These are phyloP conservation scores for Cyberlindnera subsufficiens DNA, from an alignment of 805 yeast species.

Conservation along the genomic window DNA sequence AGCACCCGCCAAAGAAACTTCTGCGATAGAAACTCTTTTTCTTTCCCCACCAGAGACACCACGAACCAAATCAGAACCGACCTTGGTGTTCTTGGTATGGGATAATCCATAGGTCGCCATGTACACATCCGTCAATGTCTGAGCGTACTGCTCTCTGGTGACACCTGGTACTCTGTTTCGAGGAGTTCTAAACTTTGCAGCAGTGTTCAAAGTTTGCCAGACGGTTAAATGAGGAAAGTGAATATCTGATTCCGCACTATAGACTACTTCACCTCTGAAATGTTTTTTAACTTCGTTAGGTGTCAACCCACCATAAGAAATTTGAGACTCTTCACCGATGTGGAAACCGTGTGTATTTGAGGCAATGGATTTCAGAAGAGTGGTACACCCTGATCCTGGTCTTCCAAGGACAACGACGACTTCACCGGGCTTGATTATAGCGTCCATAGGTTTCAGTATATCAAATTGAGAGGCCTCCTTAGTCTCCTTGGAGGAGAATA, in stretches of 20 bases:
- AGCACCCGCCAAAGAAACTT: conserved; percentile 46
- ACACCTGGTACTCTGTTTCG: conserved; percentile 49
- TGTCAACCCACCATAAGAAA: conserved; percentile 47
- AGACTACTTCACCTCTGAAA: conserved; percentile 58
- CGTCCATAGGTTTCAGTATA: conserved; percentile 52
- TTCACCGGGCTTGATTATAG: conserved; percentile 55
- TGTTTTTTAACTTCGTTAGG: conserved; percentile 37
- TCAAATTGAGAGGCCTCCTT: conserved; percentile 30
- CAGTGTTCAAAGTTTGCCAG: conserved; percentile 51
- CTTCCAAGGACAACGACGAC: conserved; percentile 71
- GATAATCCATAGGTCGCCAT: conserved; percentile 48
- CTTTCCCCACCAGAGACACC: conserved; percentile 77
- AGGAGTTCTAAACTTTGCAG: conserved; percentile 53
- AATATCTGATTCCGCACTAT: conserved; percentile 57
- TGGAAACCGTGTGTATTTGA: conserved; percentile 52
- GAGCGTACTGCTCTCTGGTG: conserved; percentile 41
- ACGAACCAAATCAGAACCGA: conserved; percentile 60
- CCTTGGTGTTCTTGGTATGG: conserved; percentile 59
- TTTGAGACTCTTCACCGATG: conserved; percentile 35
- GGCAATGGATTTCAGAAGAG: conserved; percentile 51
- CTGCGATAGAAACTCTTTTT: conserved; percentile 71
- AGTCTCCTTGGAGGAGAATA: conserved; percentile 15
- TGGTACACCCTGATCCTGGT: conserved; percentile 73
- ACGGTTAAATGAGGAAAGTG: conserved; percentile 62
- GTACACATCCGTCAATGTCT: conserved; percentile 42